Evolutionary conservation across 2,329 filamentous ascomycete species (phyloP).

Genomic region (Didymella arachidicola): DNA sequence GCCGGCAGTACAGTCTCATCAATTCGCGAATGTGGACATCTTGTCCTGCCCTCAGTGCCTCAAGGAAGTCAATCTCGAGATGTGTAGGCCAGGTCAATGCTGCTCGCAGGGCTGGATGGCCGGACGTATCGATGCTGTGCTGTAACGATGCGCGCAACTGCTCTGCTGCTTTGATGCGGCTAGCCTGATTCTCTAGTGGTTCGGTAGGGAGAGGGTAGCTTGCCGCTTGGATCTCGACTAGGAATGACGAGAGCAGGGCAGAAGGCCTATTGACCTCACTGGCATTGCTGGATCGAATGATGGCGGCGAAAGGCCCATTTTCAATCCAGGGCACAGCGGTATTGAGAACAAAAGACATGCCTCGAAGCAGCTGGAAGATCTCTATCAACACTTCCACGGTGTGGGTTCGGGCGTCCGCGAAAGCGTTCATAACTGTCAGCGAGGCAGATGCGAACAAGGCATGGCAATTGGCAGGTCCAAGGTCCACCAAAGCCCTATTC

Average conservation of each 20-base stretch:
- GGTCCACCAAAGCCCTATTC: conserved; percentile 32
- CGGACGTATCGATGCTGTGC: conserved; percentile 30
- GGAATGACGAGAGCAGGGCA: conserved; percentile 31
- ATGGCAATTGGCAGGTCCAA: conserved; percentile 40
- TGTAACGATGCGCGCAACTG: conserved; percentile 29
- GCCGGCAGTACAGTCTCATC: conserved; percentile 31
- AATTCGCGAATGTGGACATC: conserved; percentile 25
- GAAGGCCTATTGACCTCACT: conserved; percentile 25
- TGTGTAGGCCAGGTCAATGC: conserved; percentile 36
- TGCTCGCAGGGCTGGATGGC: conserved; percentile 31
- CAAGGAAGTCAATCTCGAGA: conserved; percentile 29
- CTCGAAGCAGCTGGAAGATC: conserved; percentile 39
- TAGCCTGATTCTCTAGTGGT: conserved; percentile 18
- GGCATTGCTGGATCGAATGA: conserved; percentile 19
- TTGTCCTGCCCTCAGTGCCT: conserved; percentile 22
- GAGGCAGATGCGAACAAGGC: conserved; percentile 38
- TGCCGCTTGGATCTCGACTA: conserved; percentile 31
- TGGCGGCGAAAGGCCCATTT: conserved; percentile 34
- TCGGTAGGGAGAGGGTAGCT: conserved; percentile 15
- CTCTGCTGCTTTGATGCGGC: conserved; percentile 23
- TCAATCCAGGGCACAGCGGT: conserved; percentile 28
- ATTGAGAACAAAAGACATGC: conserved; percentile 36
- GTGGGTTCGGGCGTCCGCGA: conserved; percentile 30
- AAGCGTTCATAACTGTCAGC: conserved; percentile 37
- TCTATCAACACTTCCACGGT: conserved; percentile 37